Base-by-base conservation (phyloP, 441 rosid genomes). In the Populus hybrid region DNA sequence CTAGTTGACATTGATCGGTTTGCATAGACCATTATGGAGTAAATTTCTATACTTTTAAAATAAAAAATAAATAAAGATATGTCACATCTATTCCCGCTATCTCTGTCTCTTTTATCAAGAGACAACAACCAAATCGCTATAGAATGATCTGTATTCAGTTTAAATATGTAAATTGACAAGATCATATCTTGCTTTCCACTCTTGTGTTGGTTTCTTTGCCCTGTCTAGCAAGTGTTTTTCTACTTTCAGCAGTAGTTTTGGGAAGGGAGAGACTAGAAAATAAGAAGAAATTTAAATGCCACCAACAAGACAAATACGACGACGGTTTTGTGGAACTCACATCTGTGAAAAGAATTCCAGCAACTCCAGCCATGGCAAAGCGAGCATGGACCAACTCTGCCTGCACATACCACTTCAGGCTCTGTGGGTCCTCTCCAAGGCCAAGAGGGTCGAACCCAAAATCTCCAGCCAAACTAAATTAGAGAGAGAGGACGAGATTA, bases 341-440 rank as follows among this genome's bases (percentile, higher is more conserved):
- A 76, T 95, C 99, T 2, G 99, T 95, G 77, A 92, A 90, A 53
- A 95, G 92, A 85, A 95, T 95, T 70, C 97, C 98, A 5, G 95
- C 98, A 79, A 90, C 92, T 71, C 98, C 99, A 9, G 88, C 89
- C 99, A 90, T 94, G 7, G 99, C 98, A 79, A 95, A 95, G 81
- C 99, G 97, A 75, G 94, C 78, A 77, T 91, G 99, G 69, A 94
- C 97, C 79, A 94, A 83, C 85, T 95, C 97, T 61, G 99, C 99
- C 86, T 95, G 97, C 76, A 94, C 99, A 71, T 90, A 95, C 99
- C 97, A 95, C 80, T 85, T 94, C 85, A 94, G 91, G 90, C 94
- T 92, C 53, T 88, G 87, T 1, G 94, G 97, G 76, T 94, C 92
- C 76, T 94, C 97, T 73, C 99, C 99, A 69, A 95, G 89, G 66